Percentiles rank a stretch among this genome's conserved stretches.
These are phyloP conservation scores for Artemisia princeps DNA, from an alignment of 140 eudicot genomes.

Conservation along the genomic window DNA sequence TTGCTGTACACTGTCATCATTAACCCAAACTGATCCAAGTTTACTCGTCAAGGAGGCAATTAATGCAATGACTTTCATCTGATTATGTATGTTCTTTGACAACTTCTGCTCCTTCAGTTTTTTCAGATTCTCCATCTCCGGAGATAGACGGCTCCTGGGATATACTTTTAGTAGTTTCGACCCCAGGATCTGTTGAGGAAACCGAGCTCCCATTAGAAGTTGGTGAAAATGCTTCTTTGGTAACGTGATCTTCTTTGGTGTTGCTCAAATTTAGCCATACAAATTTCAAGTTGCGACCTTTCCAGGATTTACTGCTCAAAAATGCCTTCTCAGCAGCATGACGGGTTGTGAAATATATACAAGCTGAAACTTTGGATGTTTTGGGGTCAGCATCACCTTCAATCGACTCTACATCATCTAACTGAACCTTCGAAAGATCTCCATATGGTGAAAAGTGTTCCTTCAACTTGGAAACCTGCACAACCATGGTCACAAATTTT, in stretches of 20 bases:
- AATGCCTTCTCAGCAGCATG: constrained; percentile 75
- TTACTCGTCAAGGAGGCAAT: constrained; percentile 20
- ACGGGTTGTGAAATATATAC: constrained; percentile 54
- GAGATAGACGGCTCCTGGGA: constrained; percentile 25
- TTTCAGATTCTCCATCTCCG: constrained; percentile 37
- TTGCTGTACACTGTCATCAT: constrained; percentile 43
- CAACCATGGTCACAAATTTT: constrained; percentile 1
- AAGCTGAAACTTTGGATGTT: constrained; percentile 41
- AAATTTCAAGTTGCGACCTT: constrained; percentile 67
- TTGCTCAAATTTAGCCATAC: constrained; percentile 48
- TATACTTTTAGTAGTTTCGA: constrained; percentile 14
- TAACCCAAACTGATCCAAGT: constrained; percentile 1
- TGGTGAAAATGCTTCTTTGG: constrained; percentile 29
- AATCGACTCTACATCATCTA: constrained; percentile 25
- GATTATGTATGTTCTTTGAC: constrained; percentile 24
- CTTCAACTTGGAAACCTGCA: constrained; percentile 57
- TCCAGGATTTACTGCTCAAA: constrained; percentile 58
- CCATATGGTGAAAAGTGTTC: constrained; percentile 67
- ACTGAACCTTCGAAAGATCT: constrained; percentile 49
- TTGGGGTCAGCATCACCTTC: constrained; percentile 28
- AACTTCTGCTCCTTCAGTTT: constrained; percentile 22
- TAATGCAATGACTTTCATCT: constrained; percentile 30
- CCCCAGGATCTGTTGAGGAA: constrained; percentile 2
- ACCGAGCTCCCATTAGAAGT: constrained; percentile 27
- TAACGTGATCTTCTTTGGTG: constrained; percentile 29